Percentiles rank a stretch among this genome's conserved stretches.
Conservation (phyloP, 805 yeast genomes). For the Candida methanosorbosa region DNA sequence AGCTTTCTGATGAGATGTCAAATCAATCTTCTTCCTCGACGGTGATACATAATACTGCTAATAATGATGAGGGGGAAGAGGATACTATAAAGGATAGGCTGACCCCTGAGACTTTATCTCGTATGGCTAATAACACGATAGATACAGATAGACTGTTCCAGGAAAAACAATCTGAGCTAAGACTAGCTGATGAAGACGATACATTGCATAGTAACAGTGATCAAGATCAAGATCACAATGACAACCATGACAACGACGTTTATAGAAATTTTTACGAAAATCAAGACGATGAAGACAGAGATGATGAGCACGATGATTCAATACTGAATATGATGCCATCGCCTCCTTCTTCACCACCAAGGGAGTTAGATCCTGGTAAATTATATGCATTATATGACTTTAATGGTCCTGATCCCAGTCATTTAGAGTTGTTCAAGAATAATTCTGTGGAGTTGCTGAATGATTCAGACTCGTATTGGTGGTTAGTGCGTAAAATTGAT, state of each 20-base stretch:
- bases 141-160: slow-evolving; percentile 1
- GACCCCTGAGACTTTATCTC: neutral
- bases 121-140: neutral
- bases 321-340: slow-evolving; percentile 38
- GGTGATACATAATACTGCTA: neutral
- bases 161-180: neutral
- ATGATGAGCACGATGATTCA: slow-evolving; percentile 27
- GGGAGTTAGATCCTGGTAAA: slow-evolving; percentile 73
- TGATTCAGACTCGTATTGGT: slow-evolving; percentile 94
- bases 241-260: neutral
- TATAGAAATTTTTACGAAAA: slow-evolving; percentile 2
- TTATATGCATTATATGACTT: slow-evolving; percentile 84
- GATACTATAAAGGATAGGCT: neutral
- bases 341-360: slow-evolving; percentile 74
- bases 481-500: slow-evolving; percentile 59
- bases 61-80: neutral
- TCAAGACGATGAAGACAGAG: slow-evolving; percentile 18
- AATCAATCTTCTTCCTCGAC: neutral
- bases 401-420: slow-evolving; percentile 88
- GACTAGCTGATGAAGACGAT: neutral
- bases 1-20: neutral
- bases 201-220: neutral
- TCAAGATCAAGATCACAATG: neutral
- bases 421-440: slow-evolving; percentile 69
- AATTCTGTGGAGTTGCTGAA: slow-evolving; percentile 77